phyloP scores from a whole-genome alignment of 176 grass and related monocot genomes.

The Rhynchospora breviuscula region DNA sequence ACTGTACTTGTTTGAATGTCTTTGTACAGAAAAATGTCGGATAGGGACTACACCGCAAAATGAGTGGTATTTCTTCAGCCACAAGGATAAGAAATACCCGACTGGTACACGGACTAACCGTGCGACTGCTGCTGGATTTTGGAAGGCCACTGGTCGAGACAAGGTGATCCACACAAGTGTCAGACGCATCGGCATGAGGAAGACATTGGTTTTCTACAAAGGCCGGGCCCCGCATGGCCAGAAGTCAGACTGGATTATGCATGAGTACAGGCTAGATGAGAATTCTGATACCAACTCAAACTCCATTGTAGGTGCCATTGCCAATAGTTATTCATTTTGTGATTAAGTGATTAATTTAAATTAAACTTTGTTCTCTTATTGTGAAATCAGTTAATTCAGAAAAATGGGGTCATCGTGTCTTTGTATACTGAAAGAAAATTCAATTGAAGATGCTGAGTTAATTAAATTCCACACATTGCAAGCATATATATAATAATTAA shows the following conservation, averaged over 20 bases:
- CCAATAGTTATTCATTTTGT: neutral
- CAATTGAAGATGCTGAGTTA: neutral
- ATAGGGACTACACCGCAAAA: conserved; percentile 72
- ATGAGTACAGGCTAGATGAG: conserved; percentile 82
- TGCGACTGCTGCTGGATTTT: conserved; percentile 68
- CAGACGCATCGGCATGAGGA: conserved; percentile 73
- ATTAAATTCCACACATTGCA: neutral
- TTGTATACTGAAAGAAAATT: neutral
- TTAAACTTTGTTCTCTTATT: neutral
- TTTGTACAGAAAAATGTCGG: conserved; percentile 47
- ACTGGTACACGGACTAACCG: conserved; percentile 87
- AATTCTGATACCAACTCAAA: neutral
- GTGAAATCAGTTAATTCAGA: conserved; percentile 10
- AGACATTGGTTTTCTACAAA: conserved; percentile 91
- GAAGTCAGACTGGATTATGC: conserved; percentile 95
- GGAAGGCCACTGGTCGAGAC: conserved; percentile 91
- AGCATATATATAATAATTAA: neutral
- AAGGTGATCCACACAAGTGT: conserved; percentile 57
- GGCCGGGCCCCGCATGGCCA: conserved; percentile 76
- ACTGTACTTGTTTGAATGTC: neutral
- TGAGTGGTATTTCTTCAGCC: conserved; percentile 95
- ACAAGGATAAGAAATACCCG: conserved; percentile 96
- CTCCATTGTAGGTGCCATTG: conserved; percentile 41
- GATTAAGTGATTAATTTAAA: neutral
- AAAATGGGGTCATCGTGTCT: neutral